phyloP scores from a whole-genome alignment of 2,329 filamentous ascomycete genomes.

The Endoconidiophora laricicola region DNA sequence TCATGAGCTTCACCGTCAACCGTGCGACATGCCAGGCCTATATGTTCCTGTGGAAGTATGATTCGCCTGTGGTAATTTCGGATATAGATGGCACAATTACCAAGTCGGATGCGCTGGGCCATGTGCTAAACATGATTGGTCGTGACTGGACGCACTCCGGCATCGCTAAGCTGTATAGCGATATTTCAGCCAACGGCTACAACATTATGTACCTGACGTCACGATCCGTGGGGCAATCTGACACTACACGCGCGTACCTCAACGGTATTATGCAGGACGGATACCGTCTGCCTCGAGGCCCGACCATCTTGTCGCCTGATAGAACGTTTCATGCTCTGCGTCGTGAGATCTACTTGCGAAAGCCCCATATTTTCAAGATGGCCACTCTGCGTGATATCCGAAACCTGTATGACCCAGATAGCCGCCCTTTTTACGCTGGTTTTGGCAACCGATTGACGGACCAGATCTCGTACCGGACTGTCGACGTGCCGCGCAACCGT shows the following conservation, averaged over 20 bases:
- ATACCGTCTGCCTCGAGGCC: constrained; percentile 71
- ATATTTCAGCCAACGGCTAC: constrained; percentile 90
- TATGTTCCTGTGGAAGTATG: constrained; percentile 87
- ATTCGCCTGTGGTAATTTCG: constrained; percentile 88
- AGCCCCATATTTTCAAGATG: constrained; percentile 99
- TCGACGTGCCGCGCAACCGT: constrained; percentile 82
- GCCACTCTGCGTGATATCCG: constrained; percentile 89
- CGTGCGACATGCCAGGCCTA: constrained; percentile 77
- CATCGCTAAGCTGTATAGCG: constrained; percentile 91
- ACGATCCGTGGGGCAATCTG: constrained; percentile 82
- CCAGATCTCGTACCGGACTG: constrained; percentile 85
- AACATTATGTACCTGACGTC: constrained; percentile 98
- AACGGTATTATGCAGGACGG: constrained; percentile 79
- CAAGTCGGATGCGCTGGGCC: constrained; percentile 86
- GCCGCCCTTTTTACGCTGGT: constrained; percentile 84
- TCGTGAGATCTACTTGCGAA: constrained; percentile 83
- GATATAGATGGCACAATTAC: constrained; percentile 99
- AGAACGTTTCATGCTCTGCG: constrained; percentile 84
- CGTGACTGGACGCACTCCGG: constrained; percentile 96
- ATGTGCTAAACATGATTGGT: constrained; percentile 91
- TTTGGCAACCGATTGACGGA: constrained; percentile 96
- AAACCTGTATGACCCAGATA: constrained; percentile 60
- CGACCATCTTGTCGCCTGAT: constrained; percentile 89
- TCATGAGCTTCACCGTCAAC: constrained; percentile 93
- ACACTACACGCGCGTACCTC: constrained; percentile 77